Evolutionary conservation across 2,329 filamentous ascomycete species (phyloP).

Genomic region (Epichloe amarillans): DNA sequence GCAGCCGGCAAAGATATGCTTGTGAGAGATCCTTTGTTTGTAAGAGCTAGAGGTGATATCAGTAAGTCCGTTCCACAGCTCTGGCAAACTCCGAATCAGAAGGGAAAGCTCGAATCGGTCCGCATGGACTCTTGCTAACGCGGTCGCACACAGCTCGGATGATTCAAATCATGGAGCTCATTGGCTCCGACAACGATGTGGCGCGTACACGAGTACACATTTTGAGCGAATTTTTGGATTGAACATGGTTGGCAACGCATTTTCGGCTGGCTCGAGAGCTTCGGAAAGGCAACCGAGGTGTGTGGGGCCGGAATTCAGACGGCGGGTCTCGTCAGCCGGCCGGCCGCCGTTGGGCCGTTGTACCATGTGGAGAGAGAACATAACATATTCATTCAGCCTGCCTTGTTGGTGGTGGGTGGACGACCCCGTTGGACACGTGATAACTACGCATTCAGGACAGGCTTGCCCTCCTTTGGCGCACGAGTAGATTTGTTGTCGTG

Average conservation of each 20-base stretch:
- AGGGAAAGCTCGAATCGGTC: not conserved
- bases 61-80: constrained; percentile 27
- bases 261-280: not conserved
- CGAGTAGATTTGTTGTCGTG: no score
- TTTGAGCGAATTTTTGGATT: constrained; percentile 37
- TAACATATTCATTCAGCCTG: no score
- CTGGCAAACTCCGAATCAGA: not conserved
- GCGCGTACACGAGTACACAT: constrained; percentile 46
- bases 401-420: no score
- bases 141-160: constrained; percentile 34
- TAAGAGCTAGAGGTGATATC: constrained; percentile 47
- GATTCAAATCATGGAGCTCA: constrained; percentile 49
- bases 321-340: no score
- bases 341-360: no score
- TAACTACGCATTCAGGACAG: no score
- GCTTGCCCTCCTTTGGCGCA: no score
- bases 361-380: no score
- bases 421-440: no score
- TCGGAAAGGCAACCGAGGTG: not conserved
- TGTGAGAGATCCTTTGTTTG: constrained; percentile 42
- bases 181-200: constrained; percentile 45
- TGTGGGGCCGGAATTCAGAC: no score
- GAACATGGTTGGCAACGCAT: not conserved
- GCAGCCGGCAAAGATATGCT: constrained; percentile 31
- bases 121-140: not conserved